phyloP scores from a whole-genome alignment of 345 rosid genomes.

The Citrus hindsii region DNA sequence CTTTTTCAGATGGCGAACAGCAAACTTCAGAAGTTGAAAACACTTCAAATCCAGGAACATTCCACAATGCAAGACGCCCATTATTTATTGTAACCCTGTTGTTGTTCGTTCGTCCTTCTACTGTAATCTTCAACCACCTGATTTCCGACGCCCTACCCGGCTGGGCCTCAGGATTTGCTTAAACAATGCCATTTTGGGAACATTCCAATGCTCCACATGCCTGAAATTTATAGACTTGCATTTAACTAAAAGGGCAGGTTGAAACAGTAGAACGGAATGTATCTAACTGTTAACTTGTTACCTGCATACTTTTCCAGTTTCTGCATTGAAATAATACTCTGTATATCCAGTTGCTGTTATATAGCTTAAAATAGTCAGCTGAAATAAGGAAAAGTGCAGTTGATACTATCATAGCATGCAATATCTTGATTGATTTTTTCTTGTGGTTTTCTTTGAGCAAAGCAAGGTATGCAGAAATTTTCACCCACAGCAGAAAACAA shows the following conservation, averaged over 20 bases:
- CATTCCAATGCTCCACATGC: slow-evolving; percentile 94
- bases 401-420: background rate
- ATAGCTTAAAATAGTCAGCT: background rate
- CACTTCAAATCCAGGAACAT: background rate
- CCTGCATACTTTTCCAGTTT: slow-evolving; percentile 88
- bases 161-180: slow-evolving; percentile 78
- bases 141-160: slow-evolving; percentile 31
- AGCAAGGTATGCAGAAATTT: background rate
- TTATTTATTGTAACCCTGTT: background rate
- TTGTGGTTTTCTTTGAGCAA: background rate
- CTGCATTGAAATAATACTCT: slow-evolving; percentile 63
- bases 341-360: slow-evolving; percentile 87
- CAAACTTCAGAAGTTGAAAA: background rate
- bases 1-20: background rate
- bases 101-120: background rate
- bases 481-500: too few relatives aligned
- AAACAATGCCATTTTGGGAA: slow-evolving; percentile 78
- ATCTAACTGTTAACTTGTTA: slow-evolving; percentile 8
- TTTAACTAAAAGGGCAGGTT: background rate
- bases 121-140: slow-evolving; percentile 15
- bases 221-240: slow-evolving; percentile 25
- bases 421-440: background rate
- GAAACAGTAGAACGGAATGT: background rate
- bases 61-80: too few relatives aligned
- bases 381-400: background rate